These are phyloP conservation scores for Drosera spatulata DNA, from an alignment of 179 eudicot genomes.

Conservation along the genomic window DNA sequence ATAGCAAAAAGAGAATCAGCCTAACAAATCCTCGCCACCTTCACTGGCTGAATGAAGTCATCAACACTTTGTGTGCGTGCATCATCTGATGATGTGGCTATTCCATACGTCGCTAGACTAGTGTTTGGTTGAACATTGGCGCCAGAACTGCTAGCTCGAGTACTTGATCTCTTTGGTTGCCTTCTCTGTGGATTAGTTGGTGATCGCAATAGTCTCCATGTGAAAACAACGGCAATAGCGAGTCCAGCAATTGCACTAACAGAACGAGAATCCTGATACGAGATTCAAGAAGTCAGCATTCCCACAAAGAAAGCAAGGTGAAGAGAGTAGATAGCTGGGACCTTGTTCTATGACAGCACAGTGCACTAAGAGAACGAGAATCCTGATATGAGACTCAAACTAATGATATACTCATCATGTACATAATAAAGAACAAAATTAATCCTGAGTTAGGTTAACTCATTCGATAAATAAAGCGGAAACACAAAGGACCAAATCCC, in stretches of 20 bases:
- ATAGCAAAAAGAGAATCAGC: neutral
- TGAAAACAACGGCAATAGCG: slow-evolving; percentile 71
- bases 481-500: neutral
- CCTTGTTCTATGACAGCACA: too few species aligned
- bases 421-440: neutral
- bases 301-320: neutral
- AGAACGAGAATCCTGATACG: slow-evolving; percentile 53
- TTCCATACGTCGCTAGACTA: slow-evolving; percentile 24
- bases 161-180: slow-evolving; percentile 61
- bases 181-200: slow-evolving; percentile 60
- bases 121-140: slow-evolving; percentile 29
- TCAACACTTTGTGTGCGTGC: slow-evolving; percentile 57
- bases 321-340: too few species aligned
- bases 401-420: neutral
- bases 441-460: neutral
- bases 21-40: slow-evolving; percentile 21
- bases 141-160: slow-evolving; percentile 51
- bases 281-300: neutral
- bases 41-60: slow-evolving; percentile 81
- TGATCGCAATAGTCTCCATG: slow-evolving; percentile 63
- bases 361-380: too few species aligned
- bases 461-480: neutral
- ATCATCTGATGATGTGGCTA: slow-evolving; percentile 46
- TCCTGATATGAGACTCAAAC: too few species aligned
- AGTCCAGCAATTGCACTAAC: slow-evolving; percentile 80